Conservation (phyloP, 2,329 filamentous ascomycete species). For the Malbranchea cinnamomea region DNA sequence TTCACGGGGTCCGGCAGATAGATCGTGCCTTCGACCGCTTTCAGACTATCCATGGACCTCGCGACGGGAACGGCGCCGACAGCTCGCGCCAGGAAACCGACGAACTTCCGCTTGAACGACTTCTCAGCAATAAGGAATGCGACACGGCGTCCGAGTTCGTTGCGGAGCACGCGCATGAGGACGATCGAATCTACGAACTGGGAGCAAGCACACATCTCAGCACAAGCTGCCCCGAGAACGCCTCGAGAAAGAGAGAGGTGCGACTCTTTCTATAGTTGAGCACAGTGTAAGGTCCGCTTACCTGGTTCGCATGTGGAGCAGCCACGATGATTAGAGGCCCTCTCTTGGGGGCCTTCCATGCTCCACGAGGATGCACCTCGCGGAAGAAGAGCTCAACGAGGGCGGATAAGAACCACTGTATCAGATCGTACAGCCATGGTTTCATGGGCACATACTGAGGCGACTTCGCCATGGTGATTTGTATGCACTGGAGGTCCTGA, state of each 20-base stretch:
- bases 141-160: constrained; percentile 74
- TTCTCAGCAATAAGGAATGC: constrained; percentile 91
- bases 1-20: constrained; percentile 80
- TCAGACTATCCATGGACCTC: constrained; percentile 77
- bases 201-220: neutral
- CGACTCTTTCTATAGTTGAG: too few relatives aligned
- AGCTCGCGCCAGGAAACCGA: constrained; percentile 71
- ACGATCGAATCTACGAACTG: constrained; percentile 93
- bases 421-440: constrained; percentile 35
- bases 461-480: constrained; percentile 19
- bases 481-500: too few relatives aligned
- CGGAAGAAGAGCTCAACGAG: constrained; percentile 95
- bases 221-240: too few relatives aligned
- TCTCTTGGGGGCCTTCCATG: constrained; percentile 81
- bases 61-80: constrained; percentile 89
- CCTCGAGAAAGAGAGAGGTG: too few relatives aligned
- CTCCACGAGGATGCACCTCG: constrained; percentile 85
- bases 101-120: constrained; percentile 77
- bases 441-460: constrained; percentile 29
- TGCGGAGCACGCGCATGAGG: constrained; percentile 76
- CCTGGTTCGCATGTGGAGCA: constrained; percentile 91
- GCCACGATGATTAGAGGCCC: constrained; percentile 92
- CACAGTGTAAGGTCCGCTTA: too few relatives aligned
- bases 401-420: constrained; percentile 41
- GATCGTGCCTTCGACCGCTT: constrained; percentile 60